Base-by-base conservation (phyloP, 495 filamentous ascomycete genomes). In the Haplographium delicatum region DNA sequence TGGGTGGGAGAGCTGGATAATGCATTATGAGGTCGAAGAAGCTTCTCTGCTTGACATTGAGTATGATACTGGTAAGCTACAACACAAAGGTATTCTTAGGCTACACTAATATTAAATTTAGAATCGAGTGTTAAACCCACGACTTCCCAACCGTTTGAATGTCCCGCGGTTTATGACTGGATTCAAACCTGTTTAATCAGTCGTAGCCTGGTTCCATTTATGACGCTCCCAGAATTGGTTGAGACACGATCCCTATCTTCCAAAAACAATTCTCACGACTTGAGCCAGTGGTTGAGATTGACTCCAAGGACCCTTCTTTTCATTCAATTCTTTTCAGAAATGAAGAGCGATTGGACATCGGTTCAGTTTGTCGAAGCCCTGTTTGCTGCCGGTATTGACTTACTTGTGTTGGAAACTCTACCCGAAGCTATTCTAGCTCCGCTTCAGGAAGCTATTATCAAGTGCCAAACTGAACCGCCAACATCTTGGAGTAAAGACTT, bases 371-470 rank as follows among this genome's bases (percentile, higher is more conserved):
- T 85, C 18, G 75, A 82, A 35, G 69, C 75, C 22, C 82, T 91
- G 71, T 71, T 80, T 45, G 61, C 74, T 10, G 74, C 76, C 42
- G 81, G 79, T 9, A 72, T 88, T 51, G 75, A 70, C 15, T 62
- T 62, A 7, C 60, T 68, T 16, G 66, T 86, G 39, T 67, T 91
- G 20, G 91, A 95, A 51, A 89, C 85, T 4, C 68, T 97, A 7
- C 94, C 94, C 4, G 88, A 94, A 67, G 82, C 85, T 27, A 70
- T 96, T 11, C 75, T 83, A 35, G 80, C 83, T 1, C 85, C 88
- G 0, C 72, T 97, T 18, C 84, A 85, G 62, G 89, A 95, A 64
- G 79, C 82, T n/a, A 88, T 98, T 25, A 76, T 82, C 20, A 74
- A 79, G 47, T 95, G 88, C 56, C 89, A 95, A 64, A 78, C 79